Evolutionary conservation across 257 asterid genomes (phyloP), one percentile per base, ranked within the genome.

Genomic region (Apocynum venetum): DNA sequence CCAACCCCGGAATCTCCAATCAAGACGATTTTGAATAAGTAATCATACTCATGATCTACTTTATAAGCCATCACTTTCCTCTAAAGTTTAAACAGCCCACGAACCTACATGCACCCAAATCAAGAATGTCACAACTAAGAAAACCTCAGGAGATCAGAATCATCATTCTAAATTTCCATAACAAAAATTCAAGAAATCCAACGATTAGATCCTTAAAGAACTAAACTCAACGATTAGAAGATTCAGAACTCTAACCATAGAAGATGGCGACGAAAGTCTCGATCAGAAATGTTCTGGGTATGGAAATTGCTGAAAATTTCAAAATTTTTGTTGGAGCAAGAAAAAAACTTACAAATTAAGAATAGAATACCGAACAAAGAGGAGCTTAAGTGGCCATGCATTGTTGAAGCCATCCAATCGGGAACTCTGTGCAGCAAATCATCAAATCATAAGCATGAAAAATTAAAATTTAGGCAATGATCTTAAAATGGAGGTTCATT

Each of bases 1-100:
- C 88, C 88, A 43, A 87, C 88, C 2, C 90, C 88, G 3, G 88
- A 87, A 70, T 84, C 87, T 76, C 90, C 90, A 40, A 87, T 87
- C 77, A 82, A 70, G 43, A 85, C 88, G 78, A 85, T 80, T 44
- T 86, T 86, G 80, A 86, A 86, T 67, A 86, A 75, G 72, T 84
- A 86, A 74, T 86, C 89, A 19, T 83, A 86, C 43, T 83, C 87
- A 36, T 86, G 84, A 79, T 87, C 89, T 82, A 83, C 90, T 74
- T 77, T 87, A 73, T 85, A 83, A 20, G 88, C 80, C 90, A 87
- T 83, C 59, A 68, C 55, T 59, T 75, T 72, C 69, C 76, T 49
- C 49, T 78, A 1, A 15, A 17, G 17, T 73, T 25, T 69, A 70
- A 2, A 70, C 57, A 72, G 71, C 75, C 79, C 57, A 57, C 57